These are phyloP conservation scores for Penicillium canariense DNA, from an alignment of 495 filamentous ascomycete genomes.

Conservation along the genomic window DNA sequence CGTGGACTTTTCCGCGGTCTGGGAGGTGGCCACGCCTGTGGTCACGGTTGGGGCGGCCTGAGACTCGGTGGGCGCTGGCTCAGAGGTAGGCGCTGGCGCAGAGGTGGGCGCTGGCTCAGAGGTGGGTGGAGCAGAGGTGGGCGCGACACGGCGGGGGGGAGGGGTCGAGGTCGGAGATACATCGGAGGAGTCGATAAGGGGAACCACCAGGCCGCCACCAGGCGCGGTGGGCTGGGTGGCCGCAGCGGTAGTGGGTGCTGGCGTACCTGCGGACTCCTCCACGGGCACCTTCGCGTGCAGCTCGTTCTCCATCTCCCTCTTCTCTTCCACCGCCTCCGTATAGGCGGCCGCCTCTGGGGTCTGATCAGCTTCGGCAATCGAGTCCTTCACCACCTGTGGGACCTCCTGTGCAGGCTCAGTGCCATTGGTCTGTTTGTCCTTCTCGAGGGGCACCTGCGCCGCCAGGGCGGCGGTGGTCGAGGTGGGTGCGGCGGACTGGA, in stretches of 20 bases:
- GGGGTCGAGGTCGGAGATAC: conserved; percentile 46
- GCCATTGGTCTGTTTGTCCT: conserved; percentile 47
- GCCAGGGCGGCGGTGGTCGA: conserved; percentile 76
- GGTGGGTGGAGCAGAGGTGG: conserved; percentile 14
- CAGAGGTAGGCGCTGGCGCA: conserved; percentile 10
- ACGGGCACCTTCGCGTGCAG: conserved; percentile 54
- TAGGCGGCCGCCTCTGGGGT: conserved; percentile 70
- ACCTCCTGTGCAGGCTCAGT: conserved; percentile 52
- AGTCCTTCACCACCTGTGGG: conserved; percentile 72
- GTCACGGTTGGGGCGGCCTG: conserved; percentile 34
- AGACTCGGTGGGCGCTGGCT: neutral
- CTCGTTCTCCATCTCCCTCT: conserved; percentile 71
- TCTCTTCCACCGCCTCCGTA: conserved; percentile 67
- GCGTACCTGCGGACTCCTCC: conserved; percentile 47
- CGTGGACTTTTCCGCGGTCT: conserved; percentile 18
- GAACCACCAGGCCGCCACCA: conserved; percentile 10
- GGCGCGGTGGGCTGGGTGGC: conserved; percentile 45
- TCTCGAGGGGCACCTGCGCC: conserved; percentile 66
- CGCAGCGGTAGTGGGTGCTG: conserved; percentile 51
- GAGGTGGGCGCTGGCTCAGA: conserved; percentile 11
- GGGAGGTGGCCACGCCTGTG: conserved; percentile 29
- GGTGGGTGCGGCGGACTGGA: conserved; percentile 65
- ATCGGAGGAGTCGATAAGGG: conserved; percentile 32
- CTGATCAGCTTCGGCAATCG: conserved; percentile 59
- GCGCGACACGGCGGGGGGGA: conserved; percentile 21